A percentile compares a stretch with the other conserved stretches of the same genome.
These are phyloP conservation scores for Metschnikowia arizonensis DNA, from an alignment of 805 yeast species.

Conservation along the genomic window DNA sequence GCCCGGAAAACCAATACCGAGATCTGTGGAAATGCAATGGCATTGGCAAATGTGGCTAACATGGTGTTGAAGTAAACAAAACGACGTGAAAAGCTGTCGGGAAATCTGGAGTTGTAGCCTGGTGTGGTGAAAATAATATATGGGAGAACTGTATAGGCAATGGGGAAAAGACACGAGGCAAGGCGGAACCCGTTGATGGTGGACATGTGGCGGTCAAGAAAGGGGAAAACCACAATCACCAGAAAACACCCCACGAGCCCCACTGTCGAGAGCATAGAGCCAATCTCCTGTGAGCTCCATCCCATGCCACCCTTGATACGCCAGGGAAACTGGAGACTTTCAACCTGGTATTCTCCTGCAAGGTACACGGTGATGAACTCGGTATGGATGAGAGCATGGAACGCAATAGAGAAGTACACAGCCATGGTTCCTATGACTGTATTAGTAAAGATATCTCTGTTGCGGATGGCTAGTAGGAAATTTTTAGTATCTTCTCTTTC, in stretches of 20 bases:
- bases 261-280: conserved; percentile 46
- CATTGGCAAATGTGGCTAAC: conserved; percentile 33
- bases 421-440: conserved; percentile 29
- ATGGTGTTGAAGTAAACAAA: conserved; percentile 27
- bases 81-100: conserved; percentile 19
- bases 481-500: conserved; percentile 11
- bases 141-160: conserved; percentile 45
- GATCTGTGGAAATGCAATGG: conserved; percentile 52
- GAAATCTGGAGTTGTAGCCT: conserved; percentile 27
- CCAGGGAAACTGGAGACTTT: conserved; percentile 44
- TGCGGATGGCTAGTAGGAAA: conserved; percentile 16
- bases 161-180: conserved; percentile 40
- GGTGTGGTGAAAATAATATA: conserved; percentile 42
- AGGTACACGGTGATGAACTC: conserved; percentile 56
- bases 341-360: conserved; percentile 30
- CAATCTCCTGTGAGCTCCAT: conserved; percentile 43
- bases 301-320: conserved; percentile 51
- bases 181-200: conserved; percentile 43
- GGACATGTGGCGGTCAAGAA: conserved; percentile 44
- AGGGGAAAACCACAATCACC: conserved; percentile 49
- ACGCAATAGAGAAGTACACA: conserved; percentile 41
- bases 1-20: conserved; percentile 52
- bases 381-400: conserved; percentile 46
- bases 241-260: conserved; percentile 52
- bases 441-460: conserved; percentile 25